These are phyloP conservation scores for Zymoseptoria passerinii DNA, from an alignment of 2,329 filamentous ascomycete genomes.

Conservation along the genomic window DNA sequence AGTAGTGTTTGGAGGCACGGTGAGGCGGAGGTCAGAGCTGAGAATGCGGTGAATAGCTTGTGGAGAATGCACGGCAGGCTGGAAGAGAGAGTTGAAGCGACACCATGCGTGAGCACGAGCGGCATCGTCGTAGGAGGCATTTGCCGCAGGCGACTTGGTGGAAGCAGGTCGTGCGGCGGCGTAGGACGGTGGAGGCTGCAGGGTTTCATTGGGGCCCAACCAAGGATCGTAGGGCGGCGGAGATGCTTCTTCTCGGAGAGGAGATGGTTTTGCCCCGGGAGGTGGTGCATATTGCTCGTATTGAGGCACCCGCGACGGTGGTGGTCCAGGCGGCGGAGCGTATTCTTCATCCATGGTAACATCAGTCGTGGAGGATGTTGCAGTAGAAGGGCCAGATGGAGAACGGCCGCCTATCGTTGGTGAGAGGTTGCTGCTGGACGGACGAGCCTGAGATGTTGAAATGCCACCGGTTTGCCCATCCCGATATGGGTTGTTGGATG, in stretches of 20 bases:
- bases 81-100: conserved; percentile 48
- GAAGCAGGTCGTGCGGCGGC: conserved; percentile 36
- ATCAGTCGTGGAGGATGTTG: conserved; percentile 13
- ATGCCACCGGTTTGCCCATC: conserved; percentile 1
- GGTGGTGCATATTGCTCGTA: conserved; percentile 22
- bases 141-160: conserved; percentile 58
- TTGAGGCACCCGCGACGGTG: not conserved
- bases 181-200: conserved; percentile 64
- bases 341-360: conserved; percentile 8
- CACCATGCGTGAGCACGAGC: conserved; percentile 61
- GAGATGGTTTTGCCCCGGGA: conserved; percentile 10
- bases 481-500: conserved; percentile 16
- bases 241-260: conserved; percentile 2
- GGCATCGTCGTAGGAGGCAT: conserved; percentile 57
- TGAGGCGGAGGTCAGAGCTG: conserved; percentile 44
- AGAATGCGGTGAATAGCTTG: conserved; percentile 39
- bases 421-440: conserved; percentile 11
- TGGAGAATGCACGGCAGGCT: conserved; percentile 36
- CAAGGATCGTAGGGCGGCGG: conserved; percentile 60
- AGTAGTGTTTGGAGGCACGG: conserved; percentile 35
- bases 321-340: conserved; percentile 1
- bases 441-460: conserved; percentile 9
- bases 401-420: conserved; percentile 19
- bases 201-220: conserved; percentile 64
- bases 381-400: conserved; percentile 27